These are phyloP conservation scores for Rubia tinctorum DNA, from an alignment of 305 asterid species.

Conservation along the genomic window DNA sequence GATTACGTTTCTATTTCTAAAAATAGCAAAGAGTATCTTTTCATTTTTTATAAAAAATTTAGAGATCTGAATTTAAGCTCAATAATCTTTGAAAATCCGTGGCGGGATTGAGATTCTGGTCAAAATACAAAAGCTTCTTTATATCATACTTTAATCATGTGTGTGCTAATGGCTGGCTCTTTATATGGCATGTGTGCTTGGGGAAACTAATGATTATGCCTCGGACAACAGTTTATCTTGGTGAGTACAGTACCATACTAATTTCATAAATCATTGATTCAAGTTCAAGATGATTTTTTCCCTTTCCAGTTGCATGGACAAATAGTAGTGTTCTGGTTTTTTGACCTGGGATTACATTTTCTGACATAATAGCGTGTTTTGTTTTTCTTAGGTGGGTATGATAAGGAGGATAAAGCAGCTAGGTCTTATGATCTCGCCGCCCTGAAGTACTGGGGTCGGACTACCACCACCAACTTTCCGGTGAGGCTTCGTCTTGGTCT, in stretches of 20 bases:
- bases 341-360: background rate
- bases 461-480: slow-evolving; percentile 92
- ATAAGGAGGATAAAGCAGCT: slow-evolving; percentile 93
- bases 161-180: slow-evolving; percentile 34
- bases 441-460: slow-evolving; percentile 93
- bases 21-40: background rate
- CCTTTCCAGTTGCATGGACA: slow-evolving; percentile 10
- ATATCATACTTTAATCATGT: slow-evolving; percentile 1
- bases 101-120: background rate
- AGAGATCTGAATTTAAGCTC: slow-evolving; percentile 3
- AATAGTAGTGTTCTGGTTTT: slow-evolving; percentile 18
- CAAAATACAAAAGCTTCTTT: slow-evolving; percentile 1
- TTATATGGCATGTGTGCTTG: slow-evolving; percentile 40
- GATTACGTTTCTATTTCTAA: slow-evolving; percentile 30
- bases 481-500: slow-evolving; percentile 17
- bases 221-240: slow-evolving; percentile 74
- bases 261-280: slow-evolving; percentile 8
- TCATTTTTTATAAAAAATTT: background rate
- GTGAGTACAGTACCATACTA: slow-evolving; percentile 40
- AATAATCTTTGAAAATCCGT: background rate
- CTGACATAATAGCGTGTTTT: background rate
- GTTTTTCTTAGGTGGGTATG: slow-evolving; percentile 64
- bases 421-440: slow-evolving; percentile 98
- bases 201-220: slow-evolving; percentile 38
- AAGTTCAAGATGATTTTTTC: background rate